Evolutionary conservation across 257 asterid genomes (phyloP).

Genomic region (Solanum peruvianum): DNA sequence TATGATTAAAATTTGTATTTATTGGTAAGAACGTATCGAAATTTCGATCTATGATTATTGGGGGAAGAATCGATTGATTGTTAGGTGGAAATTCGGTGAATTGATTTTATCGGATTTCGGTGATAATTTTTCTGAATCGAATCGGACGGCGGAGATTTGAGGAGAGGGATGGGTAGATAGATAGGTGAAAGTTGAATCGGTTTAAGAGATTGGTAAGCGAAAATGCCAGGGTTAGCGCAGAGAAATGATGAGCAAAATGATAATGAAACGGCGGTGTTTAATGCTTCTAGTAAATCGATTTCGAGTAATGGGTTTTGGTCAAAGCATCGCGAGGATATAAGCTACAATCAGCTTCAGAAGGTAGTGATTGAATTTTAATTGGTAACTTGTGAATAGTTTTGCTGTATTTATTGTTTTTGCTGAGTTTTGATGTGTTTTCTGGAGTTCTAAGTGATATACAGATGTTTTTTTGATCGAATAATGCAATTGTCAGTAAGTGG

Average conservation of each 20-base stretch:
- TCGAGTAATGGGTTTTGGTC: constrained; percentile 74
- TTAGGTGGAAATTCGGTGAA: not conserved
- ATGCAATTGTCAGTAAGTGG: not conserved
- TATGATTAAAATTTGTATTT: not conserved
- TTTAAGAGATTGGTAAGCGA: constrained; percentile 15
- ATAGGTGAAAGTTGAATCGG: constrained; percentile 27
- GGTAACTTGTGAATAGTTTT: not conserved
- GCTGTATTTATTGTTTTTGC: not conserved
- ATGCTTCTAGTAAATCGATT: constrained; percentile 14
- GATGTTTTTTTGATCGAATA: not conserved
- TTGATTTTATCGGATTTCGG: not conserved
- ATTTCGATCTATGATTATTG: not conserved
- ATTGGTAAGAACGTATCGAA: not conserved
- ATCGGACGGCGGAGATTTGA: constrained; percentile 20
- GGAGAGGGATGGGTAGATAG: constrained; percentile 3
- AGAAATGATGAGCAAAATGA: constrained; percentile 26
- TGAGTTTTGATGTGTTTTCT: not conserved
- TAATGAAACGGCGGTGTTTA: constrained; percentile 28
- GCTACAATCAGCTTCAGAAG: constrained; percentile 82
- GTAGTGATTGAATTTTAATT: constrained; percentile 19
- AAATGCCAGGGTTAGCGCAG: constrained; percentile 83
- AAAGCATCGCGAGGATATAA: constrained; percentile 49
- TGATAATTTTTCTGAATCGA: not conserved
- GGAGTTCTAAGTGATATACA: not conserved
- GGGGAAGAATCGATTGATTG: not conserved